phyloP scores from a whole-genome alignment of 306 rosid genomes.

The Astragalus membranaceus region DNA sequence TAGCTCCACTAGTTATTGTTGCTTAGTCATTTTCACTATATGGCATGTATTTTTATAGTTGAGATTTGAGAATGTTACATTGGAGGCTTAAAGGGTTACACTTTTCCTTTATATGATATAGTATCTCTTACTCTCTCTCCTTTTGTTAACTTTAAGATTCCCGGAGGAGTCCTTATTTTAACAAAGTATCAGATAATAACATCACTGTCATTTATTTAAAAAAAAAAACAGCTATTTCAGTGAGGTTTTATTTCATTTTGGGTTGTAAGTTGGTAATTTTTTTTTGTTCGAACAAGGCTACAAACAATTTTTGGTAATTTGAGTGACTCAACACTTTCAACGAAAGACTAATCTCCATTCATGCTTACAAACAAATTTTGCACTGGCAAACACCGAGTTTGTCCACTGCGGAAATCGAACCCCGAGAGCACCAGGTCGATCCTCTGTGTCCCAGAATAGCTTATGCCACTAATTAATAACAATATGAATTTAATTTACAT shows the following conservation, averaged over 20 bases:
- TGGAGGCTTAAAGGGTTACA: constrained; percentile 27
- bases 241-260: background rate
- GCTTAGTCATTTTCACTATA: background rate
- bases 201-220: background rate
- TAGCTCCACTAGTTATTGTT: constrained; percentile 4
- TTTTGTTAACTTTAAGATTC: constrained; percentile 20
- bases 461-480: background rate
- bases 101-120: background rate
- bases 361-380: too few species aligned
- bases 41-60: background rate
- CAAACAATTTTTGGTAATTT: too few species aligned
- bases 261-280: background rate
- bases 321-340: too few species aligned
- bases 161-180: constrained; percentile 13
- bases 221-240: background rate
- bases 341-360: too few species aligned
- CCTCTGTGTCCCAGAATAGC: too few species aligned
- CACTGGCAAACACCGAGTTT: too few species aligned
- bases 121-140: background rate
- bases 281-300: too few species aligned
- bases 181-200: constrained; percentile 25
- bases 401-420: too few species aligned
- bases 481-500: background rate
- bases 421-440: too few species aligned
- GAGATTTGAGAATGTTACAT: background rate